Conservation (phyloP, 352 stramenopile genomes). For the Peronospora destructor region DNA sequence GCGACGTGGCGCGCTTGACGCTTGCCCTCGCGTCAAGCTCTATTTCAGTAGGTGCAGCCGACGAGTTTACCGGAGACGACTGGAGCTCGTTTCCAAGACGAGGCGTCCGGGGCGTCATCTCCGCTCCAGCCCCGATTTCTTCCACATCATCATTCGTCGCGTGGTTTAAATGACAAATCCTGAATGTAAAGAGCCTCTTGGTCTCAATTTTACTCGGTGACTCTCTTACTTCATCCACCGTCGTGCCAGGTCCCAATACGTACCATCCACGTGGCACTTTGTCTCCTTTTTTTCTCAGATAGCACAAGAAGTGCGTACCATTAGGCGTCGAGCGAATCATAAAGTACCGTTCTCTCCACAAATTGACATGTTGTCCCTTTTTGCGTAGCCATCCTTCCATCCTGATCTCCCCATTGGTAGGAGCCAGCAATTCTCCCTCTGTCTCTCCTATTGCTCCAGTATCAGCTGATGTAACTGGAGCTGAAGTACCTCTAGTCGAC, state of each 20-base stretch:
- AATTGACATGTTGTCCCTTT: slow-evolving; percentile 80
- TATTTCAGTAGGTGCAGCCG: slow-evolving; percentile 20
- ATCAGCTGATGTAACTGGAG: slow-evolving; percentile 1
- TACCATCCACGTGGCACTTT: slow-evolving; percentile 80
- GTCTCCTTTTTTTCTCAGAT: slow-evolving; percentile 81
- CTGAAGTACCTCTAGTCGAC: slow-evolving; percentile 10
- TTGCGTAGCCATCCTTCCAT: slow-evolving; percentile 85
- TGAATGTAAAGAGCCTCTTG: slow-evolving; percentile 81
- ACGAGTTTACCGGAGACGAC: slow-evolving; percentile 25
- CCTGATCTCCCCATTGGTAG: slow-evolving; percentile 56
- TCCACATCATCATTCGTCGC: slow-evolving; percentile 40
- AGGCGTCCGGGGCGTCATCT: slow-evolving; percentile 19
- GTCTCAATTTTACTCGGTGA: slow-evolving; percentile 84
- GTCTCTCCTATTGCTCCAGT: slow-evolving; percentile 6
- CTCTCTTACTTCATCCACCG: slow-evolving; percentile 77
- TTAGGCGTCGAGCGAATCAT: slow-evolving; percentile 82
- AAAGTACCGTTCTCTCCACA: slow-evolving; percentile 83
- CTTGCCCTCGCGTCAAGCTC: slow-evolving; percentile 38
- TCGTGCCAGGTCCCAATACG: slow-evolving; percentile 67
- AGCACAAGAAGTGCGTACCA: slow-evolving; percentile 75
- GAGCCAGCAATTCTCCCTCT: slow-evolving; percentile 10
- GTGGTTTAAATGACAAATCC: slow-evolving; percentile 62
- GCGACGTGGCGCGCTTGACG: slow-evolving; percentile 43
- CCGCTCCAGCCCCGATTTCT: slow-evolving; percentile 22
- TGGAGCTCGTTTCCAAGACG: slow-evolving; percentile 30